Percentiles rank a stretch among this genome's conserved stretches.
Conservation (phyloP, 176 grass and related monocot genomes). For the Phragmites australis region DNA sequence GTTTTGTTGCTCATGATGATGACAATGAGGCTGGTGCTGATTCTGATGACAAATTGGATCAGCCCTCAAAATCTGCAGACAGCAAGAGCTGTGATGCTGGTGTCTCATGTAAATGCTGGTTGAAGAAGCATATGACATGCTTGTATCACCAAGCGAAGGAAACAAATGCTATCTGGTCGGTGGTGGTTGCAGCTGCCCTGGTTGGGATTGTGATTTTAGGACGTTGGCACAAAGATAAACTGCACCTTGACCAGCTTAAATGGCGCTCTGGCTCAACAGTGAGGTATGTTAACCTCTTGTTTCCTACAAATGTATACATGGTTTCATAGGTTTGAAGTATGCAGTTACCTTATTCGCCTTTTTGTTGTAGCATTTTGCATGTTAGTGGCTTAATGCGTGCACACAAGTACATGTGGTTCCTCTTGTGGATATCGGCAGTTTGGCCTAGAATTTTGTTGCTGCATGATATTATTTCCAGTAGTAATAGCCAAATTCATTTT, state of each 20-base stretch:
- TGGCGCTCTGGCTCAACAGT: slow-evolving; percentile 49
- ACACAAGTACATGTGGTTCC: neutral
- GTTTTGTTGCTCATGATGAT: slow-evolving; percentile 23
- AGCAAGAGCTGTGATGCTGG: slow-evolving; percentile 24
- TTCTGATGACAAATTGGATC: neutral
- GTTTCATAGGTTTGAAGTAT: neutral
- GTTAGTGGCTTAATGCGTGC: neutral
- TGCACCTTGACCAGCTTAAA: slow-evolving; percentile 54
- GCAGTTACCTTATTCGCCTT: neutral
- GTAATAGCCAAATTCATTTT: neutral
- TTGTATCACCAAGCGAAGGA: slow-evolving; percentile 80
- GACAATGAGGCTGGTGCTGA: slow-evolving; percentile 18
- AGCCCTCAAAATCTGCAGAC: neutral
- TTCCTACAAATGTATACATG: neutral
- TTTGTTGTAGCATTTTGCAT: neutral
- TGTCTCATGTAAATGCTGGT: slow-evolving; percentile 52
- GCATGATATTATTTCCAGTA: neutral
- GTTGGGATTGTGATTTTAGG: slow-evolving; percentile 86
- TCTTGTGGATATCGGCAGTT: neutral
- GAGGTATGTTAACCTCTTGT: slow-evolving; percentile 46
- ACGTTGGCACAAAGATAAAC: slow-evolving; percentile 83
- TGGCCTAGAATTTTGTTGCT: neutral
- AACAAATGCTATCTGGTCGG: slow-evolving; percentile 76
- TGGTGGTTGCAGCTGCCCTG: slow-evolving; percentile 72
- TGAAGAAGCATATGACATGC: slow-evolving; percentile 71